Evolutionary conservation across 2,329 filamentous ascomycete genomes (phyloP).

Genomic region (Paecilomyces dactylethromorphus): DNA sequence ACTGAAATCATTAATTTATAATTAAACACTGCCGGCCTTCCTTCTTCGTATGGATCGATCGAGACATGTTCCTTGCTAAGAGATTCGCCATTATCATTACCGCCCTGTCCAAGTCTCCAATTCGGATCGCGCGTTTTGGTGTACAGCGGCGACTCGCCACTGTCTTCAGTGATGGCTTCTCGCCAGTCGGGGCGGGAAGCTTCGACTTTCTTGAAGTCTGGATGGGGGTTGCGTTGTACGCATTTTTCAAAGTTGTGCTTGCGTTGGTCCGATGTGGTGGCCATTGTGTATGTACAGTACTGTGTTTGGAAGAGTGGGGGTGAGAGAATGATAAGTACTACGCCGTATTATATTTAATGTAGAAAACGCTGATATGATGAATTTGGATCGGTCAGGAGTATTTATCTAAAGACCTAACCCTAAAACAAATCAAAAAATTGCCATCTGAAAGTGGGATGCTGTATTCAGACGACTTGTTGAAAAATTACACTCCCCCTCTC

Average conservation of each 20-base stretch:
- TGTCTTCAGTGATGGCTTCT: slow-evolving; percentile 5
- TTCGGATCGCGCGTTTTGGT: slow-evolving; percentile 35
- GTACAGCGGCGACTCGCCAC: slow-evolving; percentile 24
- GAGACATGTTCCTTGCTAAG: slow-evolving; percentile 58
- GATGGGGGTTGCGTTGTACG: not conserved
- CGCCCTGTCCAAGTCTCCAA: slow-evolving; percentile 39
- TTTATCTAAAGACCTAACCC: no score
- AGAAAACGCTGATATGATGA: no score
- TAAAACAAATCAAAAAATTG: no score
- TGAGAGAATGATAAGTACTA: not conserved
- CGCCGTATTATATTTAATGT: not conserved
- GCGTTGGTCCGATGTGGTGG: not conserved
- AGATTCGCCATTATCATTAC: slow-evolving; percentile 39
- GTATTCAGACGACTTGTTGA: no score
- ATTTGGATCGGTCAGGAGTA: no score
- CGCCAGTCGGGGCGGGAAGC: not conserved
- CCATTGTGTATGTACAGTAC: not conserved
- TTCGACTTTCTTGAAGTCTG: not conserved
- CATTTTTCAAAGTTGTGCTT: not conserved
- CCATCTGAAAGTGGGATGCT: no score
- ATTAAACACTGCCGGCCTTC: slow-evolving; percentile 63
- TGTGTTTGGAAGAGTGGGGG: not conserved
- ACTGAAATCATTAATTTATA: slow-evolving; percentile 91
- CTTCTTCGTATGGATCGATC: slow-evolving; percentile 73
- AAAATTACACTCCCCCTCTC: no score